phyloP scores from a whole-genome alignment of 2,329 filamentous ascomycete species.

The Beauveria australis region DNA sequence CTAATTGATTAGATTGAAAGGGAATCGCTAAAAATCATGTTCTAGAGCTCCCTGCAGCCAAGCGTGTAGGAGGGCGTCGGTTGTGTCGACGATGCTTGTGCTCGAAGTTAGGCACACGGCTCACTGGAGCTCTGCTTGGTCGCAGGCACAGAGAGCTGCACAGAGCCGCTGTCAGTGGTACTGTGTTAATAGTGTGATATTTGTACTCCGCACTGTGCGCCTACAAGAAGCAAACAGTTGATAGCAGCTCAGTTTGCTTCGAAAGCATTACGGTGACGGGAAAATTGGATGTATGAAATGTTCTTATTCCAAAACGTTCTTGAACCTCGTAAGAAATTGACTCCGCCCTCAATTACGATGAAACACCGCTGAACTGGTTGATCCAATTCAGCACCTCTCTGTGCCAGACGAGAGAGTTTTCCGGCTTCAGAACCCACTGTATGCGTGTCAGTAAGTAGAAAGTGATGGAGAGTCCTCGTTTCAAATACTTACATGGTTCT shows the following conservation, averaged over 20 bases:
- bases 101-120: not conserved
- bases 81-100: not conserved
- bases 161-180: not conserved
- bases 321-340: no score
- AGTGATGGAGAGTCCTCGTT: not conserved
- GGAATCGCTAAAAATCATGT: not conserved
- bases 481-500: constrained; percentile 41
- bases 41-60: not conserved
- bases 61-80: not conserved
- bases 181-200: not conserved
- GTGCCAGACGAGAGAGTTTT: constrained; percentile 90
- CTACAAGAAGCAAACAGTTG: not conserved
- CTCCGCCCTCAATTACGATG: constrained; percentile 11
- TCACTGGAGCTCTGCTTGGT: not conserved
- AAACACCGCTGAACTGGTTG: constrained; percentile 50
- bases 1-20: not conserved
- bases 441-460: not conserved
- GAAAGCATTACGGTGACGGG: no score
- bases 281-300: accelerated
- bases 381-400: constrained; percentile 74
- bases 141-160: not conserved
- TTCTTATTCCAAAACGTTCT: no score
- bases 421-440: constrained; percentile 78
- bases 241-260: no score
- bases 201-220: not conserved